Base-by-base conservation (phyloP, 768 basidiomycete genomes). In the Kwoniella dejecticola region DNA sequence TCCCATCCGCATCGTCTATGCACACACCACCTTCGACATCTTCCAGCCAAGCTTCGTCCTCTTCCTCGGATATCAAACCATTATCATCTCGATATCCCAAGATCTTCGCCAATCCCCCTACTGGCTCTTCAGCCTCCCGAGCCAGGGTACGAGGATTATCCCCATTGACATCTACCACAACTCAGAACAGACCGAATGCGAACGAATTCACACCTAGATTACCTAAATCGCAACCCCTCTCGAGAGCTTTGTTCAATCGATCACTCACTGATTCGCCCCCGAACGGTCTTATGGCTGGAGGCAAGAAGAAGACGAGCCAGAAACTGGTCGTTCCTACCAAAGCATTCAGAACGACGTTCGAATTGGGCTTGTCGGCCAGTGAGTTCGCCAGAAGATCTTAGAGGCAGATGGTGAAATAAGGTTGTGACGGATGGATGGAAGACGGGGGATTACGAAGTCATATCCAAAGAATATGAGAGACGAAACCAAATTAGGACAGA, bases 261-360 rank as follows among this genome's bases (percentile, higher is more conserved):
- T 45, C 42, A 4, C 15, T 57, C 21, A n/a, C 56, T 15, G 45
- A 45, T 36, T 63, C 63, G 4, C 63, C 68, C 2, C 70, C 69
- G 38, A 70, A 70, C 7, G 72, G 72, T 3, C 48, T 63, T 30
- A 29, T 27, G 10, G 30, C 23, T 10, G 59, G 56, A 1, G 54
- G 61, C 50, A 68, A 68, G 68, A 69, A 62, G 41, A 41, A 38
- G 26, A 48, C 50, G 2, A 52, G 64, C 40, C 57, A 68, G 50
- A 75, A 75, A 57, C 26, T 75, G 13, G 69, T 75, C 30, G 71
- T 75, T 12, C 68, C 73, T 26, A 68, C 71, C 1, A 75, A 75
- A 52, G 36, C 53, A 21, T 70, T 75, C 49, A 64, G 62, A 36
- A 75, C 73, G 44, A 72, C 69, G 6, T 75, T 75, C 52, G 73